Conservation (phyloP, 2,329 filamentous ascomycete species). For the Mycogone perniciosa region DNA sequence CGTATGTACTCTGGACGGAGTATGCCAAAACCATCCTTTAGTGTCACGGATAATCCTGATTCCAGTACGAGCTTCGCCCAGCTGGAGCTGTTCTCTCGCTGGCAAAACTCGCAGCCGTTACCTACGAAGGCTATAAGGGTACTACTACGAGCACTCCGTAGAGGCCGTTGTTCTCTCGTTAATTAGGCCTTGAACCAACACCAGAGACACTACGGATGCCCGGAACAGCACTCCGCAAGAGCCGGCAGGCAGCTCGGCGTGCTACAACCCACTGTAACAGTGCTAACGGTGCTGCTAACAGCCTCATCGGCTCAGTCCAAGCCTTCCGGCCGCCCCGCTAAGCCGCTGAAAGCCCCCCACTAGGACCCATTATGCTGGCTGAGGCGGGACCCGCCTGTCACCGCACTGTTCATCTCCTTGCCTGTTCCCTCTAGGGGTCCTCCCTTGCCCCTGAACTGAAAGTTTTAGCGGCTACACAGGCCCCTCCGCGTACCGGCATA, state of each 20-base stretch:
- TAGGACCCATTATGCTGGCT: background rate
- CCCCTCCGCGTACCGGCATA: too few species aligned
- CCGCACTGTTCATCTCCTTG: slow-evolving; percentile 12
- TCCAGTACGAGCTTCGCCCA: too few species aligned
- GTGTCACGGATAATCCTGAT: background rate
- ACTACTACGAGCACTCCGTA: too few species aligned
- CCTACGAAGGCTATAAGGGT: background rate
- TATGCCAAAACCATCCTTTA: background rate
- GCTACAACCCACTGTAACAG: too few species aligned
- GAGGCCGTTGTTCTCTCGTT: background rate
- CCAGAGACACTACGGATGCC: slow-evolving; percentile 1
- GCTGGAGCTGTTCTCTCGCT: too few species aligned
- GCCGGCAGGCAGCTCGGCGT: background rate
- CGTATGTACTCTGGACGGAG: too few species aligned
- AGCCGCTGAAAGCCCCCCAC: background rate
- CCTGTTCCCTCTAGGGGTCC: background rate
- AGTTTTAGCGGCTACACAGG: background rate
- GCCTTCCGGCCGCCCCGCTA: background rate
- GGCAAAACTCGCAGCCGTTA: too few species aligned
- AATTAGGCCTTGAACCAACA: background rate
- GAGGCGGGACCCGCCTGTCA: slow-evolving; percentile 3
- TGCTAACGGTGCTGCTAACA: background rate
- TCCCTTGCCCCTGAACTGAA: background rate
- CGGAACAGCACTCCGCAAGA: slow-evolving; percentile 7
- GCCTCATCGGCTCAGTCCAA: background rate